Conservation (phyloP, 352 stramenopile species). For the Blastocystis sp. region DNA sequence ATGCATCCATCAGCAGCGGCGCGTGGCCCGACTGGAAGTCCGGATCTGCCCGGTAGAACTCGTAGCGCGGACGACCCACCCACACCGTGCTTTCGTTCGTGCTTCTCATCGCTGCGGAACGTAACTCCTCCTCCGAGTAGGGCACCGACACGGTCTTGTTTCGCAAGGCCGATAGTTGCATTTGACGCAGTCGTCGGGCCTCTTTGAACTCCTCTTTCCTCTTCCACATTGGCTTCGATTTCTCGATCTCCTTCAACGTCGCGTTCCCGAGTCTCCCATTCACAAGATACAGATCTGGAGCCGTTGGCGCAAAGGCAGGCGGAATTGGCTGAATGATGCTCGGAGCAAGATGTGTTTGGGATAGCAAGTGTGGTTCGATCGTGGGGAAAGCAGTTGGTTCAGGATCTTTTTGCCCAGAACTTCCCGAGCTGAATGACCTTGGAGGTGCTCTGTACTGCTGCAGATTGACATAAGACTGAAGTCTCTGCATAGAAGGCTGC, state of each 20-base stretch:
- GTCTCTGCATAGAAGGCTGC: too few species aligned
- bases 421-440: too few species aligned
- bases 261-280: background rate
- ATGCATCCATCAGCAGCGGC: conserved; percentile 37
- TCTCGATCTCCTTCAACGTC: background rate
- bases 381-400: background rate
- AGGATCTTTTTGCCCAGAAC: background rate
- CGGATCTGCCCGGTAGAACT: background rate
- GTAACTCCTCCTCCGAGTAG: background rate
- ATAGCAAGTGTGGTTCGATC: background rate
- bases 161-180: background rate
- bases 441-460: too few species aligned
- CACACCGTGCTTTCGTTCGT: background rate
- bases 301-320: background rate
- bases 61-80: background rate
- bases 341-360: background rate
- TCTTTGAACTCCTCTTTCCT: background rate
- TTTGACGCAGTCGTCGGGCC: too few species aligned
- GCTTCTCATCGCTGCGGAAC: background rate
- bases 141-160: background rate
- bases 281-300: background rate
- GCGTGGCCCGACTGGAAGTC: background rate
- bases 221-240: background rate
- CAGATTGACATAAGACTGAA: too few species aligned
- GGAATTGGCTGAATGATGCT: background rate